Base-by-base conservation (phyloP, 2,329 filamentous ascomycete genomes). In the Fusarium succisae region DNA sequence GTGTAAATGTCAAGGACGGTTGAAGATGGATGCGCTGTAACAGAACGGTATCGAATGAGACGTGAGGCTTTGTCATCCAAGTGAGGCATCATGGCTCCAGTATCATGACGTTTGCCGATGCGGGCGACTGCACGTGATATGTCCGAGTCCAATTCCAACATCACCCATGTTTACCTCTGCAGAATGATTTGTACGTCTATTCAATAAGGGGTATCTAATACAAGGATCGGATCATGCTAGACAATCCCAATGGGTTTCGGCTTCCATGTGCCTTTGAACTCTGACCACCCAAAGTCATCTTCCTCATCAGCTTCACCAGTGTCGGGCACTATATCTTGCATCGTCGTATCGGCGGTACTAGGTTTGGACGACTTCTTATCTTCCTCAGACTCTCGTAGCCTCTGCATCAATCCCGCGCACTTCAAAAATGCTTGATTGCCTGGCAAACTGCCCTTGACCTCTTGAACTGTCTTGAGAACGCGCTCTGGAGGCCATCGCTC, bases 211-310 rank as follows among this genome's bases (percentile, higher is more conserved):
- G 70, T 71, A 76, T 77, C 58, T 58, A 55, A 41, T 47, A 50
- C 32, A 47, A 24, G 26, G 28, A 58, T 28, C 11, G 17, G 11
- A 18, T 32, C 32, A 18, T 35, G 32, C 82, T 76, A 90, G 14
- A 87, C 84, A 59, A 87, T 82, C 10, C 89, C 89, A 74, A 91
- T 91, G 1, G 89, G 89, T 74, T 87, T 89, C 15, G 89, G 84
- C 66, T 85, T 86, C 89, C 89, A 91, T 6, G 82, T 78, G 13
- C 87, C 88, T 55, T 87, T 80, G 72, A 86, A 88, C 64, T 82
- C 81, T 28, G 82, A 82, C 89, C 89, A 91, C 22, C 80, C 82
- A 55, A 73, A 72, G 48, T 75, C 73, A 32, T 73, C 64, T 48
- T 78, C 77, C 44, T 22, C 70, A 60, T 47, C 70, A 8, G 76